Evolutionary conservation across 2,329 filamentous ascomycete genomes (phyloP), one percentile per base, ranked within the genome.

Genomic region (Macrophomina phaseolina): DNA sequence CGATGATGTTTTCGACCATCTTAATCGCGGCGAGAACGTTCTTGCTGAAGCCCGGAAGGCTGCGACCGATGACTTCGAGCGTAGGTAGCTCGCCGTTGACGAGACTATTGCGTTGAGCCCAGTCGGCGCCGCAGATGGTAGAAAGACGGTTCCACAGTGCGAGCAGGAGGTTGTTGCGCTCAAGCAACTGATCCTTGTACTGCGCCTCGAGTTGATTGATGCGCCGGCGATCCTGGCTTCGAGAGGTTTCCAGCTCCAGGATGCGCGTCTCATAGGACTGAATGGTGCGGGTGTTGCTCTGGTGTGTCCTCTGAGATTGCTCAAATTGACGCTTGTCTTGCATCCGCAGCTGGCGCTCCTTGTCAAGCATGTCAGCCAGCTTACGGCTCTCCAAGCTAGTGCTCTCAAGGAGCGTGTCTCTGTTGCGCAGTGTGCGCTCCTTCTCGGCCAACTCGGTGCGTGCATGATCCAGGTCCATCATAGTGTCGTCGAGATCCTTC

Each of bases 131-230:
- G 73, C 95, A 98, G 51, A 98, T 85, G 0, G 88, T 85, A 3
- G 92, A 94, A 8, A 99, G 85, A 53, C 91, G 87, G 69, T 94
- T 94, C 95, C 95, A 99, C 5, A 98, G 82, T n/a, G 89, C 86
- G 28, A 97, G 86, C 18, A 98, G 85, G 63, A 99, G 83, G 68
- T 92, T 91, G 80, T 98, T 97, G 65, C 95, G 90, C 80, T 98
- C 95, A 51, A 86, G 87, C 46, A 98, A 85, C 79, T 98, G 93
- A 63, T 97, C 94, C 71, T 91, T 91, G 79, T 92, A 91, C 67
- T 90, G 88, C 70, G 89, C 85, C 78, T 99, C 95, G 7, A 97
- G 85, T 64, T 86, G 84, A 1, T 88, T 84, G 69, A 96, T 87
- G 71, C 89, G 91, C 75, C 90, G 90, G 74, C 91, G 90, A 76